Base-by-base conservation (phyloP, 805 yeast species). In the Saccharomycopsis amapae region DNA sequence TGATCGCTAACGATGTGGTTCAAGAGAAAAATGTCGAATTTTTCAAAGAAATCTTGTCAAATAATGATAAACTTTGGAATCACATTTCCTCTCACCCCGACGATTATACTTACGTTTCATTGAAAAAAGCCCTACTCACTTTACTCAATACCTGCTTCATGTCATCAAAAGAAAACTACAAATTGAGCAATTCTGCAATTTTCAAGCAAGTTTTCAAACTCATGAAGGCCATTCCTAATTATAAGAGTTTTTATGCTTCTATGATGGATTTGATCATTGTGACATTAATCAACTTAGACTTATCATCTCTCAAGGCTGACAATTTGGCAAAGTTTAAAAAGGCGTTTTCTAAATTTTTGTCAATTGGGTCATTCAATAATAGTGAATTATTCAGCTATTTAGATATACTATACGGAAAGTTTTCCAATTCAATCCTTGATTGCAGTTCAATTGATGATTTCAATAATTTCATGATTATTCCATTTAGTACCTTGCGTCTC, bases 171-270 rank as follows among this genome's bases (percentile, higher is more conserved):
- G 15, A 28, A n/a, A 44, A 39, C n/a, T 2, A 38, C 12, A 38
- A 38, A 23, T 18, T 44, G 2, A 32, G 42, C 15, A 19, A 26
- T 3, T 38, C 50, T 13, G 12, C 25, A 6, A 32, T 46, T 6
- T 34, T 46, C 18, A 49, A 49, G 38, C 42, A 39, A 15, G 18
- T 42, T 19, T 46, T 45, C 36, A 46, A 46, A 32, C 30, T 49
- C 7, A 18, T 49, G 9, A 46, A 49, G 30, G 17, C 26, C 6
- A 39, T 36, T n/a, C 41, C 44, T 12, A 33, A 35, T 18, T 34
- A 28, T 33, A 40, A 26, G 26, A 22, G 15, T 22, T 20, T 33
- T 38, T 36, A 32, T 17, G 25, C 34, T 7, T 40, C 45, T 5
- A 24, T 48, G 26, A 32, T 28, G 17, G 26, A 23, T 10, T 17